phyloP scores from a whole-genome alignment of 2,329 filamentous ascomycete genomes.

The Penicillium sp. region DNA sequence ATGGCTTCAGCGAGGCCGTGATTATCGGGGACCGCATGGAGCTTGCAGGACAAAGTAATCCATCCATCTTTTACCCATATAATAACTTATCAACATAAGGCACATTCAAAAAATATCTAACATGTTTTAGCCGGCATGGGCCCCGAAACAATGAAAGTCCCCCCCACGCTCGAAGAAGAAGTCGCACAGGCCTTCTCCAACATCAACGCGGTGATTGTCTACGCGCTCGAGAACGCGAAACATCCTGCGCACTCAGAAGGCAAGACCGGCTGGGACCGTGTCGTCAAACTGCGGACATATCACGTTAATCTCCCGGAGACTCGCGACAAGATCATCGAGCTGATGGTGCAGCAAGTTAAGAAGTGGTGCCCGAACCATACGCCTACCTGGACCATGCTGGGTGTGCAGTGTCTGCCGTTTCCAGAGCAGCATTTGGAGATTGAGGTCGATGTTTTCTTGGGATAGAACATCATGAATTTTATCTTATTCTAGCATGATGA shows the following conservation, averaged over 20 bases:
- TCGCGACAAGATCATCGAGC: conserved; percentile 1
- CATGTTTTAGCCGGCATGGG: conserved; percentile 13
- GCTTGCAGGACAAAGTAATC: conserved; percentile 9
- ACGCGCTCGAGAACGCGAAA: conserved; percentile 5
- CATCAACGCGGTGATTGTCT: conserved; percentile 12
- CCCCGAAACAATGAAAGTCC: conserved; percentile 7
- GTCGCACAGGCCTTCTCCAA: conserved; percentile 13
- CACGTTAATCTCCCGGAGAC: conserved; percentile 8
- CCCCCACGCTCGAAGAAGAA: conserved; percentile 8
- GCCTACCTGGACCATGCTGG: conserved; percentile 13
- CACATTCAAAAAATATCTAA: background rate
- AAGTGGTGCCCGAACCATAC: conserved; percentile 13
- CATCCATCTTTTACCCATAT: background rate
- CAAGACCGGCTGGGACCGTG: conserved; percentile 3
- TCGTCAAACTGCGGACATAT: conserved; percentile 1
- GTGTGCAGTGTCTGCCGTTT: conserved; percentile 11
- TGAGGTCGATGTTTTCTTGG: conserved; percentile 5
- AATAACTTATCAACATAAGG: no score
- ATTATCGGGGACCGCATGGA: conserved; percentile 10
- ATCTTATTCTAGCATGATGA: background rate
- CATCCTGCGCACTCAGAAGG: background rate
- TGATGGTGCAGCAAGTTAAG: conserved; percentile 13
- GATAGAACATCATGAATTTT: background rate
- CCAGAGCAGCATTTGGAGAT: conserved; percentile 13
- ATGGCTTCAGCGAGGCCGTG: conserved; percentile 13